Conservation (phyloP, 768 basidiomycete genomes). For the Trametes maxima region DNA sequence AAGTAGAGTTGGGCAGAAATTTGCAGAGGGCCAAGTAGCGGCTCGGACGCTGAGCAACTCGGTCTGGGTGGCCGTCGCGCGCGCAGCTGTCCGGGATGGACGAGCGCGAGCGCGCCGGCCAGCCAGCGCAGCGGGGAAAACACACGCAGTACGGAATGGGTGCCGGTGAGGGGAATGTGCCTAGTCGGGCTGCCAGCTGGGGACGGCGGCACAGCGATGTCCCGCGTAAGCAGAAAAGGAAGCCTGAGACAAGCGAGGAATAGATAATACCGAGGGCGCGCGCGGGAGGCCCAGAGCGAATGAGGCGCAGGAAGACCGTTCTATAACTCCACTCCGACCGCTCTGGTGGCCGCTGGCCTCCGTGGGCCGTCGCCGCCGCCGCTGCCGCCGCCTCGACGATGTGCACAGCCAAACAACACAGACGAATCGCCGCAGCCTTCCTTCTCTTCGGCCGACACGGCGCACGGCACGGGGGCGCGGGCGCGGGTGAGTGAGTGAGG, state of each 20-base stretch:
- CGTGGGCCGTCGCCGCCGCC: background rate
- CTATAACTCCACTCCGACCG: constrained; percentile 8
- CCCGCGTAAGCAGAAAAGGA: constrained; percentile 2
- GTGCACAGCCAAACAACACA: background rate
- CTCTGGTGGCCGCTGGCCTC: constrained; percentile 4
- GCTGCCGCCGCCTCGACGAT: background rate
- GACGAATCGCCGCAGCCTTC: background rate
- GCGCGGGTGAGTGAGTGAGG: no score
- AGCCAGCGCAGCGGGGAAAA: no score
- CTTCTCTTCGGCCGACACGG: background rate
- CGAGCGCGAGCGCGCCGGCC: no score
- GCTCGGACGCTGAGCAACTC: no score
- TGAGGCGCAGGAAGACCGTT: constrained; percentile 9
- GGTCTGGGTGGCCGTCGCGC: no score
- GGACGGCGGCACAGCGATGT: background rate
- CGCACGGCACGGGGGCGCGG: no score
- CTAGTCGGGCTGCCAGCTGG: no score
- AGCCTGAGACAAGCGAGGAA: background rate
- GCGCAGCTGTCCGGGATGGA: no score
- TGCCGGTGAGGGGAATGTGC: no score
- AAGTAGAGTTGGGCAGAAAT: no score
- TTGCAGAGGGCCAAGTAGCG: no score
- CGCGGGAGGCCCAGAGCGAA: constrained; percentile 13
- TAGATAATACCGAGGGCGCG: background rate
- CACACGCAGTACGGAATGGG: no score